Evolutionary conservation across 345 rosid species (phyloP).

Genomic region (Kernera saxatilis): DNA sequence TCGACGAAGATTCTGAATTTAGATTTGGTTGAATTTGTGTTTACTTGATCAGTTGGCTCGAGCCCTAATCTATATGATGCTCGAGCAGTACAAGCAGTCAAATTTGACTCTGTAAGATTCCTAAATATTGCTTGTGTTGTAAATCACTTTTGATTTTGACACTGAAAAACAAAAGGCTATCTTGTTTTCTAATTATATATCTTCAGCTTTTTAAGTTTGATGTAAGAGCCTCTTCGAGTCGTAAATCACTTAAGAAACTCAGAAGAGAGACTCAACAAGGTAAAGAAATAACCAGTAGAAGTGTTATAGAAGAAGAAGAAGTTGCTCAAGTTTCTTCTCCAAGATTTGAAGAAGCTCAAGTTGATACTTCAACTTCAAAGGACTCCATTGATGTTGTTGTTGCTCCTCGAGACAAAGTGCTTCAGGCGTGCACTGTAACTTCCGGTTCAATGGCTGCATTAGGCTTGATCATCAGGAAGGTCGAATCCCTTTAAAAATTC

Average conservation of each 20-base stretch:
- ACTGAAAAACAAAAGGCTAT: neutral
- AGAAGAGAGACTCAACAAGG: conserved; percentile 25
- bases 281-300: conserved; percentile 18
- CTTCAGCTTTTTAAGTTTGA: conserved; percentile 32
- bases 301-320: conserved; percentile 19
- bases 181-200: neutral
- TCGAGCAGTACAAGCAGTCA: neutral
- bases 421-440: conserved; percentile 68
- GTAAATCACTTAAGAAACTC: conserved; percentile 46
- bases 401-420: conserved; percentile 65
- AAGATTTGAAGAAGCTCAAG: conserved; percentile 25
- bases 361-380: conserved; percentile 12
- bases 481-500: conserved; percentile 11
- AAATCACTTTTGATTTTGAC: too few species aligned
- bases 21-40: neutral
- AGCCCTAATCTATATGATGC: neutral
- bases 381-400: conserved; percentile 14
- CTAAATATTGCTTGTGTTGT: neutral
- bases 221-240: conserved; percentile 33
- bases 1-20: neutral
- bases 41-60: neutral
- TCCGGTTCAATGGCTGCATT: conserved; percentile 68
- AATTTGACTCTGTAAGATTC: conserved; percentile 32
- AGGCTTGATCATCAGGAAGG: conserved; percentile 67
- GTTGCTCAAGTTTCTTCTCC: conserved; percentile 25